Evolutionary conservation across 2,329 filamentous ascomycete genomes (phyloP).

Genomic region (Claviceps digitariae): DNA sequence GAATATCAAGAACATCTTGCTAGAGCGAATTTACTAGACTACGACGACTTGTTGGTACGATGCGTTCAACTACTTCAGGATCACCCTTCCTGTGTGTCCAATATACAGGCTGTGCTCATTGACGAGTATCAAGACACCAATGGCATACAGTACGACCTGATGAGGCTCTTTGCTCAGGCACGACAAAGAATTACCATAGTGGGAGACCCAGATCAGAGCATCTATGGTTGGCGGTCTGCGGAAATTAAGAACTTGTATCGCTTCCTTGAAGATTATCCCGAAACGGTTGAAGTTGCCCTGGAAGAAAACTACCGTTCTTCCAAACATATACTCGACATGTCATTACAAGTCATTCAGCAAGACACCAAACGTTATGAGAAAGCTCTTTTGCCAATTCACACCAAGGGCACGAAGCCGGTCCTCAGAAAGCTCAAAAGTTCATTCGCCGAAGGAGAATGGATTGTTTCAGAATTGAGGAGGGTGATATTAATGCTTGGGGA

Average conservation of each 20-base stretch:
- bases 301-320: slow-evolving; percentile 95
- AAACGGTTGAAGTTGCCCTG: slow-evolving; percentile 69
- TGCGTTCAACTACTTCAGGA: slow-evolving; percentile 66
- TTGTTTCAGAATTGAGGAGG: slow-evolving; percentile 70
- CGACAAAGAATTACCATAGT: slow-evolving; percentile 78
- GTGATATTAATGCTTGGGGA: slow-evolving; percentile 56
- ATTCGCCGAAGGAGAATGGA: slow-evolving; percentile 70
- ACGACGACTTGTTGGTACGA: slow-evolving; percentile 78
- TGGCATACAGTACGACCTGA: slow-evolving; percentile 84
- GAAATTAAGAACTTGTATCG: slow-evolving; percentile 79
- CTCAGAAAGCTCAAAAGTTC: slow-evolving; percentile 60
- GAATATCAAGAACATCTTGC: slow-evolving; percentile 69
- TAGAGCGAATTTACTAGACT: slow-evolving; percentile 75
- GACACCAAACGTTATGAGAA: slow-evolving; percentile 72
- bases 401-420: slow-evolving; percentile 65
- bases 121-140: slow-evolving; percentile 99
- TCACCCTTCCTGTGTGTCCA: slow-evolving; percentile 70
- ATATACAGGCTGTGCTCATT: slow-evolving; percentile 81
- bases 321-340: slow-evolving; percentile 65
- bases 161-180: slow-evolving; percentile 69
- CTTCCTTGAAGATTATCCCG: slow-evolving; percentile 62
- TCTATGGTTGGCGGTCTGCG: slow-evolving; percentile 89
- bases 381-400: slow-evolving; percentile 65
- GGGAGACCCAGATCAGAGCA: slow-evolving; percentile 93
- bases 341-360: slow-evolving; percentile 80